Base-by-base conservation (phyloP, 257 asterid genomes). In the Solanum acaule region DNA sequence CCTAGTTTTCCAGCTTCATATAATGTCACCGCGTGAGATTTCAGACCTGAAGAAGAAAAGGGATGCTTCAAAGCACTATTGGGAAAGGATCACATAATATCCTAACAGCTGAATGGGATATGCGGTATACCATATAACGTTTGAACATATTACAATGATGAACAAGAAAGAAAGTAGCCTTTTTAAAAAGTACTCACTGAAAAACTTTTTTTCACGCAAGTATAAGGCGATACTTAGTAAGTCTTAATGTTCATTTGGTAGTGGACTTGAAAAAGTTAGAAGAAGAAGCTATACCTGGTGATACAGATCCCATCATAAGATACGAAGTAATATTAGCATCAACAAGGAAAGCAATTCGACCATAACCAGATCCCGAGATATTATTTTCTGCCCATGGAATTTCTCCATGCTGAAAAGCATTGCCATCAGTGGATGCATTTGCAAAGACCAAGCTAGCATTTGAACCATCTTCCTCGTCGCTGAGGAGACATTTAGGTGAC, bases 221-320 rank as follows among this genome's bases (percentile, higher is more conserved):
- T 49, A 49, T 49, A 49, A 49, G 61, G 61, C 5, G 67, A 20
- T 59, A 59, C 25, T 59, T 59, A 20, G 67, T 56, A 18, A 59
- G 67, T 59, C 67, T 59, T 59, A 59, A 20, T 20, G 67, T 20
- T 59, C 67, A 59, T 59, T 59, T 59, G 25, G 29, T 77, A 18
- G 14, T 77, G 1, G 18, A 42, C 59, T 12, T 6, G 61, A 29
- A 77, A 38, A 73, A 72, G n/a, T 22, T 72, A 49, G 86, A 75
- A 71, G 37, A 82, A 87, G 65, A 68, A 89, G 82, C 29, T 20
- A 89, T 76, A 96, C 99, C 99, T 94, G 99, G 99, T 90, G 99
- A 97, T 90, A 97, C 99, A 92, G 99, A 97, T 91, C 99, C 99
- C 99, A 97, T 97, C 99, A 97, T 97, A 87, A 97, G 98, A 92